phyloP scores from a whole-genome alignment of 345 rosid genomes.

The Syzygium aromaticum region DNA sequence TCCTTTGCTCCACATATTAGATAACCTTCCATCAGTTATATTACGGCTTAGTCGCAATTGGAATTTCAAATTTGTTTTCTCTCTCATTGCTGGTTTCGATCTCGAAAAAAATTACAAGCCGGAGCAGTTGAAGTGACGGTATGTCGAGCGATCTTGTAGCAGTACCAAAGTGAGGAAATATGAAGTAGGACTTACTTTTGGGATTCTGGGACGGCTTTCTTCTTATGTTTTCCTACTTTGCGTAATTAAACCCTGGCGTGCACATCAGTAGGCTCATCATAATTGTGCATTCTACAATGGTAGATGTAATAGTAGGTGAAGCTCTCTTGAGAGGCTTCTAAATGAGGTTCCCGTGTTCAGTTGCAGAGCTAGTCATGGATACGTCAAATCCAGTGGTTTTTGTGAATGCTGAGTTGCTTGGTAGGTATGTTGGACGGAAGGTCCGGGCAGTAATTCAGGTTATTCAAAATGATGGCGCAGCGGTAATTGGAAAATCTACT shows the following conservation, averaged over 20 bases:
- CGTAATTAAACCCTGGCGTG: fast-evolving
- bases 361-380: slow-evolving; percentile 41
- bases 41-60: neutral
- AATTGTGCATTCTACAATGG: neutral
- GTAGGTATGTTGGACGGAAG: slow-evolving; percentile 49
- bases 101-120: neutral
- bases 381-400: slow-evolving; percentile 74
- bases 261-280: neutral
- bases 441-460: slow-evolving; percentile 73
- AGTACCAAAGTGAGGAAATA: neutral
- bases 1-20: neutral
- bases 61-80: neutral
- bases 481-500: slow-evolving; percentile 55
- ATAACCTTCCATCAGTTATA: neutral
- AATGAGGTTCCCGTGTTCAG: neutral
- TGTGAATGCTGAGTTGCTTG: slow-evolving; percentile 63
- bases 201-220: neutral
- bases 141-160: neutral
- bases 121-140: neutral
- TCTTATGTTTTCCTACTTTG: neutral
- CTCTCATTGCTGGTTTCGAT: neutral
- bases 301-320: neutral
- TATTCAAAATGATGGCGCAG: slow-evolving; percentile 33
- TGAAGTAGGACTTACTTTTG: neutral
- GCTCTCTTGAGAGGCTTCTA: neutral